These are phyloP conservation scores for Xerocomus minutiporus DNA, from an alignment of 1,284 basidiomycete species.

Conservation along the genomic window DNA sequence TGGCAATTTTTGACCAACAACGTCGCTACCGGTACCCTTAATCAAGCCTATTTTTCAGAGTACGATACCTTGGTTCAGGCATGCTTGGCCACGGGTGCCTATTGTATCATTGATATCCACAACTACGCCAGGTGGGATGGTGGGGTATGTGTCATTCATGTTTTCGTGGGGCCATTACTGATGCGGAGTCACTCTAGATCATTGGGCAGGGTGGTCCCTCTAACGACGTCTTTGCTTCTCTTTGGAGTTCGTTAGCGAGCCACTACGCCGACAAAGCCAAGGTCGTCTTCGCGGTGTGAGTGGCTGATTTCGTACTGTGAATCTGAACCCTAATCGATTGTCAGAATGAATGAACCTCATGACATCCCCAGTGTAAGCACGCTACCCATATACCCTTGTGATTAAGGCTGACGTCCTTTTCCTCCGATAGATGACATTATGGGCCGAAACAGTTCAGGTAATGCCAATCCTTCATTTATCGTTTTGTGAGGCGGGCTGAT, in stretches of 20 bases:
- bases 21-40: conserved; percentile 2
- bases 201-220: conserved; percentile 60
- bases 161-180: background rate
- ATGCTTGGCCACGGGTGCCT: conserved; percentile 38
- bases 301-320: background rate
- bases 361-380: background rate
- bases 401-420: background rate
- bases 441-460: background rate
- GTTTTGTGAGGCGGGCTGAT: background rate
- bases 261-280: background rate
- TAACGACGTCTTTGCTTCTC: conserved; percentile 48
- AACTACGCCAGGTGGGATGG: conserved; percentile 55
- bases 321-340: background rate
- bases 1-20: conserved; percentile 47
- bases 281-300: background rate
- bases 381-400: background rate
- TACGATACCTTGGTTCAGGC: conserved; percentile 16
- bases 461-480: background rate
- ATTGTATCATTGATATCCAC: conserved; percentile 56
- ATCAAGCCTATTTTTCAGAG: background rate
- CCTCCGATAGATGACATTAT: background rate
- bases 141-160: conserved; percentile 27
- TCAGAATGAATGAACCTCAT: conserved; percentile 1
- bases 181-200: conserved; percentile 32
- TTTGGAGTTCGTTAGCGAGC: conserved; percentile 38